Evolutionary conservation across 202 grass and related monocot species (phyloP), one percentile per base, ranked within the genome.

Genomic region (Zoysia matrella): DNA sequence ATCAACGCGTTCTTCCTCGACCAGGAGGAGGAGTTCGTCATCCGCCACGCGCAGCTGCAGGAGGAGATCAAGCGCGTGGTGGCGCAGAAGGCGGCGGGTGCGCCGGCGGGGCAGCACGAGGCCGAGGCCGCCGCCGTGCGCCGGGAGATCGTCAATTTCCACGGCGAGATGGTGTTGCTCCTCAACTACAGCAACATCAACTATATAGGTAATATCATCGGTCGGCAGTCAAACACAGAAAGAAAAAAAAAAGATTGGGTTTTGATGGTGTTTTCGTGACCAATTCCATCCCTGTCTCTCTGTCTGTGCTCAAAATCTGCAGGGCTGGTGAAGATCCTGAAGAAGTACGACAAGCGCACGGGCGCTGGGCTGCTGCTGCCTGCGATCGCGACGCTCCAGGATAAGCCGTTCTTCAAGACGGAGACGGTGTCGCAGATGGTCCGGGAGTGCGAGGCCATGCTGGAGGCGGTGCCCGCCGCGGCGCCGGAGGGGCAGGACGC

Each of bases 181-280:
- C 86, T 94, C 81, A 97, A 94, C 82, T 97, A 97, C 76, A 97
- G 94, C 89, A 94, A 83, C 91, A 88, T 97, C 87, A 97, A 97
- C 44, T 97, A 92, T 83, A 92, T 86, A 86, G 94, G 88, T 78
- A 75, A n/a, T 36, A 36, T 36, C 30, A 36, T 36, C 30, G 30
- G 30, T 36, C 30, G 1, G 30, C 30, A 2, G 10, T 69, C 42
- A 69, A 50, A 8, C 47, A 7, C 13, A 2, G 11, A 0, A 11
- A 66, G 12, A 4, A 60, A 39, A 36, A 6, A 54, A 69, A 15
- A 15, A 45, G 13, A 47, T 63, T 18, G n/a, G 39, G 13, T 67
- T 47, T 36, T 2, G 7, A 7, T 60, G 13, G 6, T 43, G 4
- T 14, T 67, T 46, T 14, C 6, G 14, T 36, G 22, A 11, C 30